Evolutionary conservation across 352 stramenopile genomes (phyloP), one percentile per base, ranked within the genome.

Genomic region (Thalassiosira ordinaria): DNA sequence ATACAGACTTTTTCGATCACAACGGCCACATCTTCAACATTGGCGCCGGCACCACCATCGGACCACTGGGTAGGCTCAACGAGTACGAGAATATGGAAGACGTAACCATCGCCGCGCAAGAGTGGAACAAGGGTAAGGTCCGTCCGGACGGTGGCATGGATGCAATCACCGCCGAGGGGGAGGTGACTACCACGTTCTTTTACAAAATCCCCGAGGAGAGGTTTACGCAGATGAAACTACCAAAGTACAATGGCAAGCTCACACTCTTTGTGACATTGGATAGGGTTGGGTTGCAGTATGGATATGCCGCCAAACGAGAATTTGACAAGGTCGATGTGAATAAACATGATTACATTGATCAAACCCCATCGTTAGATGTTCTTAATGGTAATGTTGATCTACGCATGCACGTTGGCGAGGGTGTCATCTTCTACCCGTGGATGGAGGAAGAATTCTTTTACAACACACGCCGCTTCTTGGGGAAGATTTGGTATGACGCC

Each of bases 371-470:
- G 2, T 60, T 72, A 53, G 55, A 75, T 64, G 29, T 44, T 7
- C n/a, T 18, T 13, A 65, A 65, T 55, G 51, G 35, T 5, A 55
- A 74, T 52, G 65, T 74, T 5, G 20, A 74, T 55, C 14, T 75
- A 18, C 9, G 22, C 14, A 67, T 75, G 66, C 53, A 66, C 24
- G 66, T 75, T 6, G 66, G 66, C 0, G 66, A 75, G 66, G 66
- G 51, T n/a, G 66, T 75, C 4, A 56, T 75, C 6, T 35, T 67
- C 8, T 75, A 75, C 44, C 66, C 66, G 18, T 75, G 66, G 66
- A 56, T 75, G 53, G 51, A 66, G 18, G 66, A 75, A 13, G 66
- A 75, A 9, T 64, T 66, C 52, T 75, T 75, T 55, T 75, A 75
- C 20, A 1, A 75, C 0, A 75, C 52, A 33, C 24, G 66, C 0